phyloP scores from a whole-genome alignment of 2,329 filamentous ascomycete species.

The Proliferodiscus dingleyae region DNA sequence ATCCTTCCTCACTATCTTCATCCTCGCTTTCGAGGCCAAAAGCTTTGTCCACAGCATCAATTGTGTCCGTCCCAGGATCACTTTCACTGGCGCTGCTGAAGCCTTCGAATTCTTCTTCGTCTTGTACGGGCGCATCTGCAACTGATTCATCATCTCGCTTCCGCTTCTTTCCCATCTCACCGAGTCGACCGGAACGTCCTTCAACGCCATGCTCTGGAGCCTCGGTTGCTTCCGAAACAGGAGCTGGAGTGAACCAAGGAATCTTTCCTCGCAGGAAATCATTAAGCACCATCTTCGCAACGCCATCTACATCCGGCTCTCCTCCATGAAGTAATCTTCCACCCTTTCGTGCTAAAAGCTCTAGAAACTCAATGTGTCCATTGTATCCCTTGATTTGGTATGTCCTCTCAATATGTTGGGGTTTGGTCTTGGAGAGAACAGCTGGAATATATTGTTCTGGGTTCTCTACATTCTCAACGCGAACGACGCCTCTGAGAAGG shows the following conservation, averaged over 20 bases:
- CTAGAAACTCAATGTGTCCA: conserved; percentile 76
- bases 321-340: conserved; percentile 84
- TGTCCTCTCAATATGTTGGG: conserved; percentile 84
- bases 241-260: conserved; percentile 89
- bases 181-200: conserved; percentile 71
- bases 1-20: conserved; percentile 37
- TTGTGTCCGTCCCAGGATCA: conserved; percentile 26
- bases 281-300: conserved; percentile 94
- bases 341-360: conserved; percentile 79
- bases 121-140: conserved; percentile 35
- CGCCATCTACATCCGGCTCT: conserved; percentile 91
- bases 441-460: conserved; percentile 93
- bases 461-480: conserved; percentile 93
- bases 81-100: conserved; percentile 39
- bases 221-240: conserved; percentile 50
- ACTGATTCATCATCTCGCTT: conserved; percentile 52
- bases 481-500: conserved; percentile 81
- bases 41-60: conserved; percentile 27
- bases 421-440: conserved; percentile 74
- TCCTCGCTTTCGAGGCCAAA: conserved; percentile 33
- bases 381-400: conserved; percentile 82
- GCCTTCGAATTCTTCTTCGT: conserved; percentile 42
- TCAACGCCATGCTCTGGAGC: conserved; percentile 47
- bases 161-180: conserved; percentile 84
- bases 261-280: conserved; percentile 95